Conservation (phyloP, 148 eudicot genomes). For the Hydrangea macrophylla region DNA sequence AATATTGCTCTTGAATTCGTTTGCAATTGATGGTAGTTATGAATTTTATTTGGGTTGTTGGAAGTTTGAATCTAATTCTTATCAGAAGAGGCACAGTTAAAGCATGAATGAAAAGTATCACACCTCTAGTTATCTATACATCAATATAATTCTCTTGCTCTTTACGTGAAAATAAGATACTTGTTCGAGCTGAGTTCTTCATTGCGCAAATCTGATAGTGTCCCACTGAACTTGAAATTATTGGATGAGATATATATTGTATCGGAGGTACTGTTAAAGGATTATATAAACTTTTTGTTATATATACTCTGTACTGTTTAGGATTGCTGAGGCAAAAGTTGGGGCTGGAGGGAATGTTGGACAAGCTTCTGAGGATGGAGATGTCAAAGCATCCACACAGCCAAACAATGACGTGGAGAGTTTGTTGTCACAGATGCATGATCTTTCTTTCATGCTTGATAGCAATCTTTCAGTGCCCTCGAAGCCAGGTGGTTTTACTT, state of each 20-base stretch:
- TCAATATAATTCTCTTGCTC: not conserved
- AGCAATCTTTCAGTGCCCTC: slow-evolving; percentile 60
- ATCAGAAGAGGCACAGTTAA: not conserved
- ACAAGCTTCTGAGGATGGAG: slow-evolving; percentile 23
- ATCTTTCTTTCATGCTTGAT: slow-evolving; percentile 82
- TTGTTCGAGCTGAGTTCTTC: not conserved
- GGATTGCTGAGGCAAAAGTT: slow-evolving; percentile 23
- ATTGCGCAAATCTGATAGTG: not conserved
- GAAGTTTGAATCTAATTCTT: slow-evolving; percentile 5
- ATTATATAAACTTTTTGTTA: not conserved
- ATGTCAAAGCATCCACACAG: slow-evolving; percentile 12
- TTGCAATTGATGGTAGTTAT: not conserved
- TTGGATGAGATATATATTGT: not conserved
- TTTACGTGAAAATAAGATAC: too few species aligned
- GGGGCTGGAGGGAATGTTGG: slow-evolving; percentile 21
- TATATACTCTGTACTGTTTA: slow-evolving; percentile 4
- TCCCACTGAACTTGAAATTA: not conserved
- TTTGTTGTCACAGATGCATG: slow-evolving; percentile 80
- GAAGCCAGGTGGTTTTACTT: slow-evolving; percentile 15
- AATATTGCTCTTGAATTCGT: too few species aligned
- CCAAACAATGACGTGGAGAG: slow-evolving; percentile 36
- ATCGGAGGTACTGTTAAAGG: not conserved
- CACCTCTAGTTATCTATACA: too few species aligned
- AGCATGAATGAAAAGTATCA: too few species aligned
- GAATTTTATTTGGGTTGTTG: not conserved